phyloP scores from a whole-genome alignment of 306 rosid species.

The Dryas octopetala region DNA sequence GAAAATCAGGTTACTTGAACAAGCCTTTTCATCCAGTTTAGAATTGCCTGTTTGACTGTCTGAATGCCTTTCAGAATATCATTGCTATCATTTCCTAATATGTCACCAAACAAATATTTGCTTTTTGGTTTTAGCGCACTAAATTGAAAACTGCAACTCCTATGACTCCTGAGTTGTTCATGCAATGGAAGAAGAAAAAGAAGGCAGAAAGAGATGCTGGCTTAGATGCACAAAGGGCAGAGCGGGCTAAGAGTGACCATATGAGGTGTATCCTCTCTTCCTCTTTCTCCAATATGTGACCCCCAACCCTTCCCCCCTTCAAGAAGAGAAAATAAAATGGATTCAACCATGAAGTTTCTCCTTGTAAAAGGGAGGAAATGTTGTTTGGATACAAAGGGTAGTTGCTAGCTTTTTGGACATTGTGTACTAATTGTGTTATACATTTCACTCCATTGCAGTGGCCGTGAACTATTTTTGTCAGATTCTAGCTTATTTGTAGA shows the following conservation, averaged over 20 bases:
- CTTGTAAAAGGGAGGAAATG: neutral
- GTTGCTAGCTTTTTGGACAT: neutral
- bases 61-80: neutral
- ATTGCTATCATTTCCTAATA: neutral
- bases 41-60: neutral
- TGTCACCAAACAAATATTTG: neutral
- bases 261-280: constrained; percentile 55
- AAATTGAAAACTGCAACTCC: constrained; percentile 68
- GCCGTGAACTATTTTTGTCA: constrained; percentile 80
- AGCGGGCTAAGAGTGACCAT: constrained; percentile 90
- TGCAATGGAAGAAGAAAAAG: constrained; percentile 87
- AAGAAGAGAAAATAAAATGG: neutral
- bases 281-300: neutral
- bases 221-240: constrained; percentile 77
- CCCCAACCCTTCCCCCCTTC: neutral
- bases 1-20: constrained; percentile 66
- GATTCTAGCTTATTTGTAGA: constrained; percentile 95
- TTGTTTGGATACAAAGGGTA: neutral
- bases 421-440: neutral
- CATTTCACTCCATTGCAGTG: constrained; percentile 26
- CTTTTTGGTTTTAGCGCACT: constrained; percentile 55
- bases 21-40: neutral
- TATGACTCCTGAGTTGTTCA: constrained; percentile 74
- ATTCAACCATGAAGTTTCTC: neutral
- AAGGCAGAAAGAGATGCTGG: constrained; percentile 82